Base-by-base conservation (phyloP, 805 yeast species). In the Huiozyma sinensis region DNA sequence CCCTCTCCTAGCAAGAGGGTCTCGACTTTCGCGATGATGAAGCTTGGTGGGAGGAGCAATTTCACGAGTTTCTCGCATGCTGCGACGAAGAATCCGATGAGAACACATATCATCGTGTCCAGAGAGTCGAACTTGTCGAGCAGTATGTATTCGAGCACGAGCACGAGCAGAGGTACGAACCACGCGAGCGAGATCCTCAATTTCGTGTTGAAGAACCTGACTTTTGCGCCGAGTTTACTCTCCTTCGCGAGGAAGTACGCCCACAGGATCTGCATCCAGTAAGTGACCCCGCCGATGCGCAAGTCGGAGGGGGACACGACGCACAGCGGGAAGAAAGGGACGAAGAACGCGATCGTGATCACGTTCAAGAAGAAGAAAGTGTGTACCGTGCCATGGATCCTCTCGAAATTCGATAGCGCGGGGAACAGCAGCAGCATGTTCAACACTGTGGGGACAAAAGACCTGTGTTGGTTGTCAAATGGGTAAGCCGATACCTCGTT, bases 31-130 rank as follows among this genome's bases (percentile, higher is more conserved):
- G 11, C 9, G 9, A 34, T 12, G n/a, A 39, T 7, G 7, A 38
- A 34, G 9, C 39, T 17, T 34, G 45, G 45, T 10, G 42, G 42
- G n/a, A 43, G 12, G 27, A 43, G 28, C 28, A 39, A 29, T 7
- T 39, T 30, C 3, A 43, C 24, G 5, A 38, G n/a, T 7, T 13
- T 9, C 30, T 36, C 39, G 6, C 28, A 7, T 2, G 31, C 5
- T 6, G 45, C 39, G 24, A 30, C 11, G 4, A 13, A n/a, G 27
- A 33, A 39, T 9, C 45, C 42, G 30, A 38, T 4, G 10, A 34
- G 30, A 4, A 33, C 12, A 10, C 35, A 29, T 8, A 43, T 24
- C 13, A 38, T 10, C 31, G 12, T 9, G 9, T 12, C 12, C n/a
- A 27, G 11, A 12, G 17, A 8, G 31, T 10, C 10, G 11, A 38